Evolutionary conservation across 345 rosid species (phyloP), one percentile per base, ranked within the genome.

Genomic region (Populus deltoides): DNA sequence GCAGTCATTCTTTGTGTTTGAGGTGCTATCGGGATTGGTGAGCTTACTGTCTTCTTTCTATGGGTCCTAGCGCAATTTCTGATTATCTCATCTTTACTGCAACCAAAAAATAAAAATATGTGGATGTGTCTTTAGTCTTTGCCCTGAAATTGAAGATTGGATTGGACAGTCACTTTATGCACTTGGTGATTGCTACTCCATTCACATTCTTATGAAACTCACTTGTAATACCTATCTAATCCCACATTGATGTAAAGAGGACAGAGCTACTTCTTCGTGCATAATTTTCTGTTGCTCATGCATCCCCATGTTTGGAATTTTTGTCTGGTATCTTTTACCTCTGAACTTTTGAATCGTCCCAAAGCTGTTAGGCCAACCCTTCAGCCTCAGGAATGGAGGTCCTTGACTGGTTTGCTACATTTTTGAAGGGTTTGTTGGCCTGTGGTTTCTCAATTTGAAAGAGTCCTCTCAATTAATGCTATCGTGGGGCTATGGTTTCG

Each of bases 11-110:
- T 8, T 35, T 80, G 73, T 80, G 83, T 38, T 27, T 80, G 79
- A 80, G 66, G 79, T 80, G 83, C 61, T 80, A 75, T 66, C 68
- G 83, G 27, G 63, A 80, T 5, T 80, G 83, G 83, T 80, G 66
- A 41, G 71, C 29, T 68, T 31, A 3, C 11, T 66, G 13, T 55
- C 66, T 68, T 15, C 18, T 57, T 49, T 49, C 68, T 11, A 22
- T 62, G 57, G 51, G 35, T 8, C 24, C 31, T 36, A 24, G 38
- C 25, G 5, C 55, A 17, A 18, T 10, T 70, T 41, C 35, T 70
- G 22, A 31, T 51, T 8, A n/a, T 39, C 65, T 1, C 11, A 61
- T 38, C 27, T 74, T 24, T 51, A 51, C 22, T 51, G 57, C 57
- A 51, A 1, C 57, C 15, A 47, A 47, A 47, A 18, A 17, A 51